Evolutionary conservation across 139 green algal species (phyloP).

Genomic region (Desmodesmus armatus): DNA sequence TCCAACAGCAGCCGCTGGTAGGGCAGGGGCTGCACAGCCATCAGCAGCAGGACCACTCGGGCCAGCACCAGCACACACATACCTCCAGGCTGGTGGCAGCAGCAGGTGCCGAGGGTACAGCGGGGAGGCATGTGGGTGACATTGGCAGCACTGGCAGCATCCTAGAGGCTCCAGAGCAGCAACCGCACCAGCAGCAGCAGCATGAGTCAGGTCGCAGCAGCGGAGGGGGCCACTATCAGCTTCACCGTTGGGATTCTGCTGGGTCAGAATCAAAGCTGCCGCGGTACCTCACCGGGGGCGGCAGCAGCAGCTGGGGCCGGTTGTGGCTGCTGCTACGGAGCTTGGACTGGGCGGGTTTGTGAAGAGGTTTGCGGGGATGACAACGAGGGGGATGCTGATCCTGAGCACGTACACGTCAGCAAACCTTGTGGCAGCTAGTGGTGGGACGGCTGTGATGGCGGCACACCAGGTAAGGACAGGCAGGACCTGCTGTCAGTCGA

Average conservation of each 20-base stretch:
- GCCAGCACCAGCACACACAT: no score
- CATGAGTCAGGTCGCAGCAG: background rate
- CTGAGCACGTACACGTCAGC: constrained; percentile 51
- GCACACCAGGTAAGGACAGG: constrained; percentile 42
- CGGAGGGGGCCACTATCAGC: background rate
- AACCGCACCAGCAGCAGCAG: background rate
- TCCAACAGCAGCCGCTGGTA: no score
- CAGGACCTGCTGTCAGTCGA: background rate
- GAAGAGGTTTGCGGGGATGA: constrained; percentile 25
- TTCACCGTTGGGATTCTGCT: background rate
- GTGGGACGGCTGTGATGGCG: constrained; percentile 45
- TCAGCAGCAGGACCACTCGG: no score
- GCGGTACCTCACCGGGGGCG: background rate
- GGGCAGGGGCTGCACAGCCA: no score
- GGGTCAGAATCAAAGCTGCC: constrained; percentile 40
- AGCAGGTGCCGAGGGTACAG: background rate
- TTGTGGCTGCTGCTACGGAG: constrained; percentile 26
- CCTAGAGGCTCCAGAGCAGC: background rate
- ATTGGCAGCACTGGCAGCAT: background rate
- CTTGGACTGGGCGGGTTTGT: constrained; percentile 46
- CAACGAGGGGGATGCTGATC: constrained; percentile 46
- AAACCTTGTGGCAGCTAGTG: constrained; percentile 34
- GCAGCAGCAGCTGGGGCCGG: background rate
- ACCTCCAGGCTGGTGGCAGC: no score
- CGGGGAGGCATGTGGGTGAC: no score